Evolutionary conservation across 2,329 filamentous ascomycete species (phyloP), one percentile per base, ranked within the genome.

Genomic region (Epichloe aotearoae): DNA sequence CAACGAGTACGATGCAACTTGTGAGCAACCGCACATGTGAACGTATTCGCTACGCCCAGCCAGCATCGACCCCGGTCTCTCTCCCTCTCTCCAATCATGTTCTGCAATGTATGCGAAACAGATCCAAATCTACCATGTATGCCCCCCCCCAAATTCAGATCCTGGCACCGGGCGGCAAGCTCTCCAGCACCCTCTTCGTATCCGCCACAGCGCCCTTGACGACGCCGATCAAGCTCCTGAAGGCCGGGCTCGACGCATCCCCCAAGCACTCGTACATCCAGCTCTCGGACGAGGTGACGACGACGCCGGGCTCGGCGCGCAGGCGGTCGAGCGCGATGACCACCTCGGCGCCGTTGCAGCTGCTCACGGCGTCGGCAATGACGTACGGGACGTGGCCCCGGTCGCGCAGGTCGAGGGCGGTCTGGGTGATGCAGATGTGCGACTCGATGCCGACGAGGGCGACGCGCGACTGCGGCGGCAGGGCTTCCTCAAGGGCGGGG

Each of bases 371-470:
- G 66, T 97, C 91, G 49, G 89, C 88, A 34, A 96, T 73, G 39
- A 97, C 73, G 66, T 94, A 95, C 6, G 96, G 91, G 49, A 74
- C 73, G 66, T 95, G 87, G 1, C 89, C 89, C 1, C 76, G 75
- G 20, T 73, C 72, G 42, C 93, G 71, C 46, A 95, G 71, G 70
- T 96, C 91, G 41, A 96, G 74, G 15, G 87, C 81, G 41, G 91
- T 96, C 74, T 97, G 91, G 54, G 88, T 90, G 33, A 97, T 82
- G 73, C 91, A 97, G 64, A 97, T 93, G 69, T 97, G 91, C 40
- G 81, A 80, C 69, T 97, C 91, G 63, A 97, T 95, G 38, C 91
- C 91, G 15, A 95, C 84, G 55, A 97, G 80, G 50, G 87, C 84
- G 49, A 88, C 77, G 59, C 83, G 77, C 20, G 78, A 69, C 1